These are phyloP conservation scores for Plasmodium ovale DNA, from an alignment of 169 alveolate species.

Conservation along the genomic window DNA sequence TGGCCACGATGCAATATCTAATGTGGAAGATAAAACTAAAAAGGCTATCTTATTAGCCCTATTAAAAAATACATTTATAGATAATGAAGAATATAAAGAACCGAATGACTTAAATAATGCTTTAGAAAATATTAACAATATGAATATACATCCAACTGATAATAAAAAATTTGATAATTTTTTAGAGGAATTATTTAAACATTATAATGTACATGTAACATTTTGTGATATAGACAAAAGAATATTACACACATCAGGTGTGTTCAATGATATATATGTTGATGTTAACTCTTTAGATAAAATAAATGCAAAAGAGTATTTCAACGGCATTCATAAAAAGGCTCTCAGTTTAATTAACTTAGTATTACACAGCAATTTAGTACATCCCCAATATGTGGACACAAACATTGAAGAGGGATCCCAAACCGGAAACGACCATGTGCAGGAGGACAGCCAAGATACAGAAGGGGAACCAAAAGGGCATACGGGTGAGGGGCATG, in stretches of 20 bases:
- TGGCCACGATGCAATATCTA: constrained; percentile 20
- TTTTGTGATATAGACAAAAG: constrained; percentile 35
- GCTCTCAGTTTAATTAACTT: constrained; percentile 47
- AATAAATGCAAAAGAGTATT: constrained; percentile 16
- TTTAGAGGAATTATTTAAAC: constrained; percentile 20
- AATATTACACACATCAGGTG: constrained; percentile 47
- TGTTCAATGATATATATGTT: constrained; percentile 25
- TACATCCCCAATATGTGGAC: constrained; percentile 16
- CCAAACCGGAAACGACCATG: background rate
- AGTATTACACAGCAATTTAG: constrained; percentile 27
- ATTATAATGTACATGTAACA: constrained; percentile 6
- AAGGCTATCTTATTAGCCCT: constrained; percentile 49
- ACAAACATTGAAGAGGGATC: background rate
- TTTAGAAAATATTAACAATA: constrained; percentile 15
- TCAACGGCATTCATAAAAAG: constrained; percentile 7
- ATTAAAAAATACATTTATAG: constrained; percentile 33
- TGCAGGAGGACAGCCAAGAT: background rate
- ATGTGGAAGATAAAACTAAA: constrained; percentile 12
- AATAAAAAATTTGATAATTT: constrained; percentile 34
- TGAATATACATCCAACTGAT: constrained; percentile 15
- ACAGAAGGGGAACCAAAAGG: background rate
- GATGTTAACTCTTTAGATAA: constrained; percentile 17
- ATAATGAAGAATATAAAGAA: constrained; percentile 31
- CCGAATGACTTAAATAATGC: constrained; percentile 28
- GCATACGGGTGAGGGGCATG: background rate